Base-by-base conservation (phyloP, 495 filamentous ascomycete genomes). In the Aspergillus baeticus region DNA sequence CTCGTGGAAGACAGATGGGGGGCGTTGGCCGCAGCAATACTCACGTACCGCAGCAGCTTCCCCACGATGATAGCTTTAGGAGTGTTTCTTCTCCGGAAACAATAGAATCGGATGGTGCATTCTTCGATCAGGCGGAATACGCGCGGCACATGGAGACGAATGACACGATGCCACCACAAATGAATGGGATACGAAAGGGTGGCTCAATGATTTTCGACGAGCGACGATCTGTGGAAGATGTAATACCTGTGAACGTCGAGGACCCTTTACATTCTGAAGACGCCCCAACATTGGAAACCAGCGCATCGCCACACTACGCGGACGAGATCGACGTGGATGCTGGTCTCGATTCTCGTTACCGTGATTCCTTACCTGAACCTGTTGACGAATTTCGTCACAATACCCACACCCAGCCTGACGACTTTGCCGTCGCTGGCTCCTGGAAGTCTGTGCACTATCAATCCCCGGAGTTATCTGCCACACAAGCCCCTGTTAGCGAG, bases 401-500 rank as follows among this genome's bases (percentile, higher is more conserved):
- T 39, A 20, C 21, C 3, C 20, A 23, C 31, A 10, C 21, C 45
- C 38, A 58, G 41, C 42, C 62, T 15, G 57, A 54, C 34, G 61
- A 66, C 17, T 57, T 69, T 23, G 59, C 43, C 20, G 69, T 61
- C 26, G 53, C 63, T 42, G 69, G 63, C 29, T 58, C 65, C 15
- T 23, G 65, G 31, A 41, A 36, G 23, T 33, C 50, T 11, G 33
- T 38, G 10, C 51, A 48, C 6, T 37, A 58, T 15, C 52, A 61
- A n/a, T 57, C 63, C 23, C 55, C 60, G 3, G 15, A 60, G 11
- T 57, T 53, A 2, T 57, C 56, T 34, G 41, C 64, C 31, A 66
- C 48, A 8, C 58, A 61, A 5, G 58, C 62, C 13, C 48, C 62
- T 33, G 43, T 49, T 13, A 34, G 51, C n/a, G 17, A 54, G 10